Conservation (phyloP, 371 early-diverging fungal genomes). For the Mucor indicus region DNA sequence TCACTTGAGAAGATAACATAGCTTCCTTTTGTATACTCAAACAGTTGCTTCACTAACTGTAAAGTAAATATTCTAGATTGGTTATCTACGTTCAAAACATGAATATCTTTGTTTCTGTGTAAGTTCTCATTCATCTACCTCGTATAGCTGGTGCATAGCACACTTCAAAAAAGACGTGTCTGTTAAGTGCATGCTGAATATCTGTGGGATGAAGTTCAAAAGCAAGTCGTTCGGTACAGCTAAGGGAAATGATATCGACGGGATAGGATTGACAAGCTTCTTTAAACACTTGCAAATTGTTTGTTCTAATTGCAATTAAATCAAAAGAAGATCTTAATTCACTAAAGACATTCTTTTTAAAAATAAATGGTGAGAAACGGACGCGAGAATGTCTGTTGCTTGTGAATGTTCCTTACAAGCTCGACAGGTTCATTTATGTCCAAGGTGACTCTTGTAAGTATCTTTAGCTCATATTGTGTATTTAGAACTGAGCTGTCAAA, state of each 20-base stretch:
- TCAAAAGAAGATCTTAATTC: conserved; percentile 43
- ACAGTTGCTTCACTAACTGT: conserved; percentile 26
- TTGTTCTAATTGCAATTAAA: conserved; percentile 79
- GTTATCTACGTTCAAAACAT: conserved; percentile 28
- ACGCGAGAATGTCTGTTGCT: background rate
- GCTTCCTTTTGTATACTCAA: conserved; percentile 16
- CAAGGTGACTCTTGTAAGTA: conserved; percentile 30
- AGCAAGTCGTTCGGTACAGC: conserved; percentile 62
- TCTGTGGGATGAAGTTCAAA: conserved; percentile 71
- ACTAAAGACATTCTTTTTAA: conserved; percentile 9
- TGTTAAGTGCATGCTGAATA: conserved; percentile 43
- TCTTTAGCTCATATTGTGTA: conserved; percentile 16
- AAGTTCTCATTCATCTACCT: conserved; percentile 40
- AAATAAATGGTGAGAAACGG: background rate
- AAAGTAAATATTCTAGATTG: conserved; percentile 25
- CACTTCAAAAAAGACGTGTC: conserved; percentile 83
- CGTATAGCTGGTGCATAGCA: conserved; percentile 70
- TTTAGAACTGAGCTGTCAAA: conserved; percentile 7
- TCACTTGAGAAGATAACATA: conserved; percentile 31
- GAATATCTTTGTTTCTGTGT: background rate
- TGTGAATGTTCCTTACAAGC: background rate
- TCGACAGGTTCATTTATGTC: conserved; percentile 11
- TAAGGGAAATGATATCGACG: conserved; percentile 86
- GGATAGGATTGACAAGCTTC: conserved; percentile 66
- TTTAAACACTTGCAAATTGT: conserved; percentile 65